A percentile compares a stretch with the other conserved stretches of the same genome.
phyloP scores from a whole-genome alignment of 768 basidiomycete species.

The Dentipellis sp. region DNA sequence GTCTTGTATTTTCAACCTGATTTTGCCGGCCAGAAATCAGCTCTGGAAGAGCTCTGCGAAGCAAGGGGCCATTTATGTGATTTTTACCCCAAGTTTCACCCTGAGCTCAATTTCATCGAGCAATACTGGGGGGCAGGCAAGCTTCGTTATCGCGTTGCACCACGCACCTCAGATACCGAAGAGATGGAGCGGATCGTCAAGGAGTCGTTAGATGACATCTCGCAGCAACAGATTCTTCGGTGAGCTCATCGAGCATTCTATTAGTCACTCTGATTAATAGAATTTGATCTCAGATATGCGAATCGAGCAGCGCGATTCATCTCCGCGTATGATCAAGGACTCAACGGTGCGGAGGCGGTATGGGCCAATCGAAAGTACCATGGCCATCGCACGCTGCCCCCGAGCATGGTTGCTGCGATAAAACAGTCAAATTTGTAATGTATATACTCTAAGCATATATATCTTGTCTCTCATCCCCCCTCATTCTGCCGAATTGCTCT shows the following conservation, averaged over 20 bases:
- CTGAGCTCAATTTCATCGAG: conserved; percentile 25
- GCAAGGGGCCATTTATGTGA: conserved; percentile 18
- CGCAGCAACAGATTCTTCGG: neutral
- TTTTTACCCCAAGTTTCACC: conserved; percentile 22
- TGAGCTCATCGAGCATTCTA: no score
- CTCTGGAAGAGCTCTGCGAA: neutral
- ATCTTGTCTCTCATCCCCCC: no score
- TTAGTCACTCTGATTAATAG: neutral
- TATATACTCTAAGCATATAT: no score
- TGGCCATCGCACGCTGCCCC: neutral
- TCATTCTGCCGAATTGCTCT: no score
- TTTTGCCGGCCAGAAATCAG: neutral
- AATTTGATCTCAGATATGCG: neutral
- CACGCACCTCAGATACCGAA: neutral
- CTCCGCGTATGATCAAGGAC: neutral
- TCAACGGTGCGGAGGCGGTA: neutral
- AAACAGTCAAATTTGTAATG: neutral
- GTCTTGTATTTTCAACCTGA: neutral
- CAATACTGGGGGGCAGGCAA: conserved; percentile 25
- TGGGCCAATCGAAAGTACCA: neutral
- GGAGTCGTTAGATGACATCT: neutral
- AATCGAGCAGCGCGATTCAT: neutral
- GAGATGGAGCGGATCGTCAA: neutral
- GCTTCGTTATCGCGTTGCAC: neutral
- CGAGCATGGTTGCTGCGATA: neutral